Percentiles rank a stretch among this genome's conserved stretches.
Conservation (phyloP, 495 filamentous ascomycete genomes). For the Penicillium waksmanii region DNA sequence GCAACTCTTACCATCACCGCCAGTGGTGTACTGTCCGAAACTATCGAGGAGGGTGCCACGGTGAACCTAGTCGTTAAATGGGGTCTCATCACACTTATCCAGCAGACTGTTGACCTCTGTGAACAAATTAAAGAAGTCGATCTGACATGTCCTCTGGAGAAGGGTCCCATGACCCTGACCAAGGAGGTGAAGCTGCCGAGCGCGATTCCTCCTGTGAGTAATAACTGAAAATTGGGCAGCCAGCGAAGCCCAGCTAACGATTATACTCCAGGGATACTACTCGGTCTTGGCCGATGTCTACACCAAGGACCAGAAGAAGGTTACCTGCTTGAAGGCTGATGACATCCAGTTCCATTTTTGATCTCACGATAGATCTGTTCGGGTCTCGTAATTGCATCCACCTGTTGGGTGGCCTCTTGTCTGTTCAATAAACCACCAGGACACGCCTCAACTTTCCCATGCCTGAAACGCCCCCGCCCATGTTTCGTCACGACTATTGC, state of each 20-base stretch:
- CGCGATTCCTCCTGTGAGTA: conserved; percentile 84
- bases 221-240: no score
- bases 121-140: conserved; percentile 87
- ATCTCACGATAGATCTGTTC: background rate
- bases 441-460: conserved; percentile 5
- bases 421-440: conserved; percentile 4
- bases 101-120: conserved; percentile 78
- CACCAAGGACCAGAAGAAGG: conserved; percentile 64
- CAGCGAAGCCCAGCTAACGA: background rate
- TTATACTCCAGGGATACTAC: conserved; percentile 73
- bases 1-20: conserved; percentile 78
- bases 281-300: conserved; percentile 84
- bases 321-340: conserved; percentile 80
- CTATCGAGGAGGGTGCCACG: conserved; percentile 74
- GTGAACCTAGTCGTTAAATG: conserved; percentile 88
- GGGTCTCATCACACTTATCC: conserved; percentile 84
- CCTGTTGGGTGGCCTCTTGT: conserved; percentile 15
- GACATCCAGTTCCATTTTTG: conserved; percentile 41
- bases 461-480: conserved; percentile 19
- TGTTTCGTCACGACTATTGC: conserved; percentile 26
- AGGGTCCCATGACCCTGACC: conserved; percentile 68
- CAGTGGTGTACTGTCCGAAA: conserved; percentile 66
- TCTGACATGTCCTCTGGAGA: conserved; percentile 82
- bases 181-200: conserved; percentile 86
- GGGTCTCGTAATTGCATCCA: conserved; percentile 19